Base-by-base conservation (phyloP, 2,329 filamentous ascomycete species). In the Acrocalymma vagum region DNA sequence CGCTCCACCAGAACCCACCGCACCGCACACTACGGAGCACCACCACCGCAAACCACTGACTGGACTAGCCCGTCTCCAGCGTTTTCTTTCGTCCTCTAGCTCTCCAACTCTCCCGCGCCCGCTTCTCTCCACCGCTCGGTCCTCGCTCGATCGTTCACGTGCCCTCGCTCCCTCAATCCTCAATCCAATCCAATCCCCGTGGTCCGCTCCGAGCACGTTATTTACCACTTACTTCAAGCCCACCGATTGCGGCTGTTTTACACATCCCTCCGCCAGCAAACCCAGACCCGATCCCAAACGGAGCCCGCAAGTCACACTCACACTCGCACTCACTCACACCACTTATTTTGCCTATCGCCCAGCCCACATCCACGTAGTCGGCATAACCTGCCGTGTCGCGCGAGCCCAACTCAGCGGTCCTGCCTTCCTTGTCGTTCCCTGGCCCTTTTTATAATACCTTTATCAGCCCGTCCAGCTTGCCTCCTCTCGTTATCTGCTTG, bases 321-420 rank as follows among this genome's bases (percentile, higher is more conserved):
- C 38, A 23, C 49, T 51, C 49, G 51, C 55, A 58, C 58, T 51
- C 38, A 23, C 49, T 51, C 49, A 53, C 55, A 58, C 58, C 52
- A 51, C 40, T 27, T 22, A 18, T 21, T 29, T 14, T 15, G 4
- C 25, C 42, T 45, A 45, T 45, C 44, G 24, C 42, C 27, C 44
- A 28, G 14, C 37, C 17, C 14, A 27, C 32, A 31, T 13, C 38
- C 29, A 40, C 15, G 18, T 15, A 15, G 39, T 47, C 50, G 31
- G 31, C 45, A 36, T n/a, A 30, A 27, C 31, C 28, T 37, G 21
- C 26, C 31, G 8, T 26, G 39, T 35, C 34, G 24, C 41, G 43
- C 46, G 28, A 28, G 29, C 37, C 48, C 51, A 37, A 23, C 13
- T 20, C 28, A 36, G 29, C 49, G 53, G 51, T 42, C 43, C 48